Evolutionary conservation across 2,329 filamentous ascomycete species (phyloP).

Genomic region (Aspergillus sp.): DNA sequence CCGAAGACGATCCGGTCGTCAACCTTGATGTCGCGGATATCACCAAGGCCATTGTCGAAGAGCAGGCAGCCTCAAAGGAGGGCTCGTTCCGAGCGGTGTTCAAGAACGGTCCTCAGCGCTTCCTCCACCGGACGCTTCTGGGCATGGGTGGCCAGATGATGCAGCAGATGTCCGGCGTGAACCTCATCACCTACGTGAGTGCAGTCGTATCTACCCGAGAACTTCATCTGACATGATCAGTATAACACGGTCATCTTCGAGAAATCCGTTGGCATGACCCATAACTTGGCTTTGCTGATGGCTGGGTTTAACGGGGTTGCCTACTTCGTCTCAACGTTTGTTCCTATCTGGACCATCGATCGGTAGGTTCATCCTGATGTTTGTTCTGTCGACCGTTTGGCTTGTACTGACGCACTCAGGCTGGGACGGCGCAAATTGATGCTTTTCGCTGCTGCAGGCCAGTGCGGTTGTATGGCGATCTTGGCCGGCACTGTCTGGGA

Average conservation of each 20-base stretch:
- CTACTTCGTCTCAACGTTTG: slow-evolving; percentile 39
- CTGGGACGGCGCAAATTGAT: slow-evolving; percentile 59
- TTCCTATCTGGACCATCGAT: slow-evolving; percentile 41
- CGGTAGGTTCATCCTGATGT: slow-evolving; percentile 12
- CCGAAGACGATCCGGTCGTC: slow-evolving; percentile 25
- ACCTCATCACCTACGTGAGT: slow-evolving; percentile 28
- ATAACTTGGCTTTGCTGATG: slow-evolving; percentile 34
- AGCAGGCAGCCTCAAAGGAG: slow-evolving; percentile 19
- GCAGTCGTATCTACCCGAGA: not conserved
- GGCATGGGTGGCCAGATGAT: slow-evolving; percentile 33
- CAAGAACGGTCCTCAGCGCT: slow-evolving; percentile 23
- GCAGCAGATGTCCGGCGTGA: slow-evolving; percentile 32
- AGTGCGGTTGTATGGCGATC: slow-evolving; percentile 50
- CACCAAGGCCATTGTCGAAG: slow-evolving; percentile 22
- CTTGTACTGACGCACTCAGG: slow-evolving; percentile 13
- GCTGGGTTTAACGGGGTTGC: slow-evolving; percentile 44
- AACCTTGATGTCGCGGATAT: slow-evolving; percentile 23
- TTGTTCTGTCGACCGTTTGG: not conserved
- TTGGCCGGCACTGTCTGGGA: slow-evolving; percentile 46
- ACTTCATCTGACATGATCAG: slow-evolving; percentile 12
- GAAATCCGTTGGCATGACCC: slow-evolving; percentile 43
- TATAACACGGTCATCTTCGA: slow-evolving; percentile 47
- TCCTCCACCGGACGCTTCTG: slow-evolving; percentile 25
- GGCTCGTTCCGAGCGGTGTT: slow-evolving; percentile 25
- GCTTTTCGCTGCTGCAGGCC: slow-evolving; percentile 55